Evolutionary conservation across 2,329 filamentous ascomycete genomes (phyloP), one percentile per base, ranked within the genome.

Genomic region (Fusarium concolor): DNA sequence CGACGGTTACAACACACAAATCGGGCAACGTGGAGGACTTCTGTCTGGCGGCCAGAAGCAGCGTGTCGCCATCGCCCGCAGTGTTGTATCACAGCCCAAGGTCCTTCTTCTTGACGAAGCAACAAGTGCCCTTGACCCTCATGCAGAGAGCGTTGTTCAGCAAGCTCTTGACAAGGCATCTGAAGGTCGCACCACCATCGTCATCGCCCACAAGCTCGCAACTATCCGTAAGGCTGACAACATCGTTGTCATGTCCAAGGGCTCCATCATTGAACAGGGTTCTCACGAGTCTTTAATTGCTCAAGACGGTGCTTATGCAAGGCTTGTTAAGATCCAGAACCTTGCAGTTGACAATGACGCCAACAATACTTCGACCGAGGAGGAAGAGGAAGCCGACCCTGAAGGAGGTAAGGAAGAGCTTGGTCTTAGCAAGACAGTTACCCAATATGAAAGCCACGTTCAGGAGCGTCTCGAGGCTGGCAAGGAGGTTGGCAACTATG

Each of bases 1-100:
- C 2, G 65, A 79, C 59, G 85, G 77, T 6, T 80, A 81, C 68
- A 80, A 85, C 3, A 89, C 89, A 0, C 79, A 82, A 10, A 86
- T 91, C 10, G 89, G 89, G 8, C 86, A 90, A 68, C 83, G 84
- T 12, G 89, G 89, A 3, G 85, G 87, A 35, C 86, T 89, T 51
- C 79, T 91, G 1, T 89, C 86, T n/a, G 89, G 89, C 24, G 89
- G 89, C 3, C 89, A 91, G 71, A 83, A 88, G 37, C 89, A 91
- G 71, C 83, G 89, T 17, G 81, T 91, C 14, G 86, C 88, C 1
- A 91, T 91, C 58, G 89, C 89, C 4, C 82, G 89, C 26, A 87
- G 85, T 42, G 87, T 91, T 51, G 80, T 91, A 28, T 85, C 86
- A 20, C 79, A 87, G 42, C 88, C 89, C 0, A 80, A 81, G 2